A percentile compares a stretch with the other conserved stretches of the same genome.
These are phyloP conservation scores for Batrachochytrium dendrobatidis DNA, from an alignment of 371 early-diverging fungal species.

Conservation along the genomic window DNA sequence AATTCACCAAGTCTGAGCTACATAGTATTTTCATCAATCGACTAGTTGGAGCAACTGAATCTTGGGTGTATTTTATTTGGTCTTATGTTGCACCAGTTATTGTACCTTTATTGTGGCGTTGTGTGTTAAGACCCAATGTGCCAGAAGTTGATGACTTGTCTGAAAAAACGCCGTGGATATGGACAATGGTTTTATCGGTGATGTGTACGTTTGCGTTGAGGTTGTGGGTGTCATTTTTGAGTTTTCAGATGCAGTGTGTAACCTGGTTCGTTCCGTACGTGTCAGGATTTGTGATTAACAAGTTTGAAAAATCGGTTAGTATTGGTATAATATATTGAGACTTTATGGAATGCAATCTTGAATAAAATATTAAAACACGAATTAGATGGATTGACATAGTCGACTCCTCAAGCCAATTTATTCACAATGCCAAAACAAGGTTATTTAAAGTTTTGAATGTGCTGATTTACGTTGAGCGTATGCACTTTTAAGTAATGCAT, in stretches of 20 bases:
- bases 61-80: too few species aligned
- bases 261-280: background rate
- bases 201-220: background rate
- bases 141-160: background rate
- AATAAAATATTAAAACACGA: too few species aligned
- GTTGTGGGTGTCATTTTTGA: background rate
- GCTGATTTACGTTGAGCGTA: background rate
- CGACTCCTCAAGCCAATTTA: too few species aligned
- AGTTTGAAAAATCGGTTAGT: background rate
- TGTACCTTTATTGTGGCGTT: background rate
- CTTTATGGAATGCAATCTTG: too few species aligned
- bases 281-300: background rate
- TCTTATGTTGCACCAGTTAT: background rate
- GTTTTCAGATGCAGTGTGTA: background rate
- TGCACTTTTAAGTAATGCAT: conserved; percentile 19
- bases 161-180: background rate
- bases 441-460: background rate
- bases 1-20: too few species aligned
- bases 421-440: too few species aligned
- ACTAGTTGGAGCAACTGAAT: too few species aligned
- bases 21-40: too few species aligned
- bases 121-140: background rate
- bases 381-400: too few species aligned
- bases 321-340: background rate
- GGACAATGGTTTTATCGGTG: background rate